Evolutionary conservation across 2,329 filamentous ascomycete genomes (phyloP), one percentile per base, ranked within the genome.

Genomic region (Ciborinia camelliae): DNA sequence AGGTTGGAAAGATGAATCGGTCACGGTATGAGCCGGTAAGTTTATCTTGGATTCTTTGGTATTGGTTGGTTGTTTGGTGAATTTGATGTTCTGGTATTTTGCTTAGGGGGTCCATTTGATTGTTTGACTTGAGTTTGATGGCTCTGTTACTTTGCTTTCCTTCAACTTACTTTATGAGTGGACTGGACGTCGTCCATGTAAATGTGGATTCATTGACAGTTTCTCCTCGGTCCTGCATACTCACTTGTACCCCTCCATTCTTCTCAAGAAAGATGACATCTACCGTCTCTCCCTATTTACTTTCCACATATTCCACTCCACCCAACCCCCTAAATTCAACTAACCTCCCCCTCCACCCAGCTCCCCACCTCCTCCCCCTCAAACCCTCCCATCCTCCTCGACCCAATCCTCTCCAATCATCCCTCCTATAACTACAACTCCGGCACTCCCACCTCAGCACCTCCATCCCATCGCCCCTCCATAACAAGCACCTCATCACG

Each of bases 11-110:
- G 32, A 73, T 73, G 71, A 71, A 54, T 67, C 66, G 70, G 3
- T 60, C 68, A 47, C 65, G 70, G 43, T 73, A 72, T 58, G 70
- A 73, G 54, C 61, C 68, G 7, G 71, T 72, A 65, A 62, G 70
- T 69, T 43, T 8, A 32, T 28, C 1, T 26, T 50, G 26, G 2
- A 23, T 63, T 23, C 18, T 35, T 55, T 48, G 10, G 5, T 20
- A 15, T 15, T 28, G 1, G 20, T 37, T 63, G 41, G 6, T 30
- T 12, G n/a, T n/a, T n/a, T n/a, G n/a, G n/a, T n/a, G n/a, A n/a
- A n/a, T n/a, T n/a, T n/a, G n/a, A 20, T 45, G 30, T 20, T n/a
- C 32, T n/a, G 23, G 23, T n/a, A 47, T 47, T n/a, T 43, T 43
- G 15, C n/a, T 8, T n/a, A 9, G 10, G 43, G 3, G 8, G 4